phyloP scores from a whole-genome alignment of 352 stramenopile genomes.

The Peronospora destructor region DNA sequence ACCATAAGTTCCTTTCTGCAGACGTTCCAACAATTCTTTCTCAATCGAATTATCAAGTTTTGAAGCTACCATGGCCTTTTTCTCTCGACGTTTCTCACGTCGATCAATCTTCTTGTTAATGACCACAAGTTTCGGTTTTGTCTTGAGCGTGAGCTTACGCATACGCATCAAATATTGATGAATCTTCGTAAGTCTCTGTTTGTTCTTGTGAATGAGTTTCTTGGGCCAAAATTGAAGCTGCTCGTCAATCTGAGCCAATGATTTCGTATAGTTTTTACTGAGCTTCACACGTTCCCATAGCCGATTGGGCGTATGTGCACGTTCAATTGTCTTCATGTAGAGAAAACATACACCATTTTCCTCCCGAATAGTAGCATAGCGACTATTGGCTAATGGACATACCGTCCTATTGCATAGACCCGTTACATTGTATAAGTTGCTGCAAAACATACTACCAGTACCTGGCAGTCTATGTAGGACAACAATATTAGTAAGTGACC shows the following conservation, averaged over 20 bases:
- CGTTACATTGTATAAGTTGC: constrained; percentile 97
- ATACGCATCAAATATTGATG: constrained; percentile 99
- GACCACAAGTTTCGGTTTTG: constrained; percentile 90
- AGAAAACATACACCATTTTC: constrained; percentile 92
- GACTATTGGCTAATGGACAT: constrained; percentile 96
- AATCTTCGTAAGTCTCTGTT: constrained; percentile 98
- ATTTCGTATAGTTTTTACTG: constrained; percentile 95
- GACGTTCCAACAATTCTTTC: constrained; percentile 95
- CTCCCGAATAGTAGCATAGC: constrained; percentile 97
- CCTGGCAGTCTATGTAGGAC: constrained; percentile 33
- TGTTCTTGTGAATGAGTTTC: constrained; percentile 96
- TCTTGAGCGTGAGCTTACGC: constrained; percentile 95
- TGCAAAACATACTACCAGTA: constrained; percentile 94
- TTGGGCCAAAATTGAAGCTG: constrained; percentile 98
- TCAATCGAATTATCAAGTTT: constrained; percentile 95
- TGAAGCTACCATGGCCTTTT: constrained; percentile 93
- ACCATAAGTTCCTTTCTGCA: constrained; percentile 97
- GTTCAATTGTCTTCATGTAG: constrained; percentile 99
- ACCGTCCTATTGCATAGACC: constrained; percentile 94
- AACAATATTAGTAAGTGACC: not conserved
- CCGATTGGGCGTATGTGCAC: constrained; percentile 96
- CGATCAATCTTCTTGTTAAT: constrained; percentile 95
- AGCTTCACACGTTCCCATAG: constrained; percentile 98
- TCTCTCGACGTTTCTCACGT: constrained; percentile 92
- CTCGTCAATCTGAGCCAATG: constrained; percentile 91